Evolutionary conservation across 1,139 yeast genomes (phyloP), one percentile per base, ranked within the genome.

Genomic region (Taphrina deformans): DNA sequence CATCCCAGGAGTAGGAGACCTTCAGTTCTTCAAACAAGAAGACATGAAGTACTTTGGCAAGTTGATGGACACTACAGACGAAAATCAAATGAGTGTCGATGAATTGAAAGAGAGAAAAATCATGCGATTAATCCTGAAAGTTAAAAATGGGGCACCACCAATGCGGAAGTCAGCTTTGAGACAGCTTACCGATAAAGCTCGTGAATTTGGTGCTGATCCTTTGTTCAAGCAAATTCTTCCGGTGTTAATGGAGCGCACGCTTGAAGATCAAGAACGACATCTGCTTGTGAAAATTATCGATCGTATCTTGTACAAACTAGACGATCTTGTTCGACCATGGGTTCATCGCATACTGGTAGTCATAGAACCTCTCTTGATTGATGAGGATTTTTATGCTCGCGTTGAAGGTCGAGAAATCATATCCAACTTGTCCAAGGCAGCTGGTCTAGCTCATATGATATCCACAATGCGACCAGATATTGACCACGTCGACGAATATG

Each of bases 241-340:
- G 0, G 75, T 92, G 18, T 76, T 92, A 44, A 78, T 88, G 73
- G 97, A 90, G 69, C 85, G 85, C 26, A 76, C 83, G 7, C 77
- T 91, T 46, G 95, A 87, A 69, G 95, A 89, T 63, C 91, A 86
- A 70, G 97, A 92, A 73, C 80, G 96, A 33, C 96, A 91, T 75
- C 75, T 89, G 16, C 77, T 92, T 66, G 88, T 90, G 12, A 92
- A 91, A 73, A 82, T 89, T 9, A 77, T 89, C 14, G 91, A 88
- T 41, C 79, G 96, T 50, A 79, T 89, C 0, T 74, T 92, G 18
- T 83, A 81, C 73, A 86, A 82, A 69, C 77, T 91, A 21, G 90
- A 86, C 52, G 87, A 82, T 52, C 73, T 80, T 62, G 82, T 89
- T 0, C 79, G 87, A 48, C 97, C 97, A 0, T 89, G 80, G 71